Evolutionary conservation across 345 rosid genomes (phyloP), one percentile per base, ranked within the genome.

Genomic region (Streptanthus diversifolius): DNA sequence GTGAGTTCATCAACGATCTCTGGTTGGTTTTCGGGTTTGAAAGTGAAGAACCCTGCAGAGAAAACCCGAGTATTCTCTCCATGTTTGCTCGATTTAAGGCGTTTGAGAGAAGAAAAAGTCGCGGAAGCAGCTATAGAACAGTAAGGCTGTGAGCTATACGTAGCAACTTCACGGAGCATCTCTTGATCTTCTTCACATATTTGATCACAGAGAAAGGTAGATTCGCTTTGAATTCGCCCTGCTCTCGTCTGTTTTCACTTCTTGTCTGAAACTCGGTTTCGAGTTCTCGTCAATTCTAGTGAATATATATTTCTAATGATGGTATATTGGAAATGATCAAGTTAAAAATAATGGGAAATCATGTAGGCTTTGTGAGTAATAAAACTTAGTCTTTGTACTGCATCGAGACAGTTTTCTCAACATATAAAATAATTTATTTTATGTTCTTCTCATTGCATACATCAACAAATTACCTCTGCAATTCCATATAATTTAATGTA

Each of bases 41-140:
- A 91, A 49, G 90, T 78, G 82, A 91, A 91, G 78, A 85, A 80
- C 0, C 99, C 99, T n/a, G 99, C 95, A 3, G 95, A 95, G 87
- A 89, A 95, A 27, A 95, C 71, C 11, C 83, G 81, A 4, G 69
- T 63, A 0, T 51, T 64, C 37, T 77, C 73, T 56, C 91, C 88
- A 2, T 77, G 74, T 54, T 79, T 82, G 53, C 80, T 80, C 2
- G 86, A 75, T 78, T 79, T 87, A 21, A 93, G 81, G 32, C 67
- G 88, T 71, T 41, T 71, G 13, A 90, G 81, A 17, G 86, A 81
- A 19, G 95, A 81, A 0, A 95, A 85, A 10, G 86, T 77, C 2
- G 91, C 88, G 11, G 85, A 62, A 13, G 97, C 86, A 51, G 97
- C 90, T 59, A 95, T 81, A 0, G 90, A 82, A 54, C 97, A 95